These are phyloP conservation scores for Aspergillus ibericus DNA, from an alignment of 2,329 filamentous ascomycete genomes.

Conservation along the genomic window DNA sequence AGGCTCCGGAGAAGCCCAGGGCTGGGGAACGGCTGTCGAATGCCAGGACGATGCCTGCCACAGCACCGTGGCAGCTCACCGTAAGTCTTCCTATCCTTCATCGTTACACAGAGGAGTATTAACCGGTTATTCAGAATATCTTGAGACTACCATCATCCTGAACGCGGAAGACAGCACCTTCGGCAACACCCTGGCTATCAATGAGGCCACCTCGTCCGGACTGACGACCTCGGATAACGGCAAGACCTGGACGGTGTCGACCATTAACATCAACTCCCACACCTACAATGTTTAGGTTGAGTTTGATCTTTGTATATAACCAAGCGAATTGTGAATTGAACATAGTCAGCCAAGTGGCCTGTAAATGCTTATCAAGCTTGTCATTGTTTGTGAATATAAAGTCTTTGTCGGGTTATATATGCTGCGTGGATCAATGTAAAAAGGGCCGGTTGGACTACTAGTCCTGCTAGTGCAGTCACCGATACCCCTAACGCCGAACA, in stretches of 20 bases:
- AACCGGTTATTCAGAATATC: constrained; percentile 23
- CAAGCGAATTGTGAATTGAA: no score
- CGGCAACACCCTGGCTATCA: constrained; percentile 27
- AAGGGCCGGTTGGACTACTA: no score
- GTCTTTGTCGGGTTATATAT: no score
- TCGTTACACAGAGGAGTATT: background rate
- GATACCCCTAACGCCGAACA: no score
- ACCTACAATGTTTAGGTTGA: constrained; percentile 18
- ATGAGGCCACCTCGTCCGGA: constrained; percentile 26
- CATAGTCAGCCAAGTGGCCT: no score
- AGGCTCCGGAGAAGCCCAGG: constrained; percentile 32
- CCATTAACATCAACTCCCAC: constrained; percentile 30
- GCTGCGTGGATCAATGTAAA: no score
- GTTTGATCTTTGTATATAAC: background rate
- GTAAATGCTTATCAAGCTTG: no score
- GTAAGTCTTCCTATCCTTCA: constrained; percentile 21
- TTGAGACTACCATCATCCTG: constrained; percentile 31
- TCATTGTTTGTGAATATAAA: no score
- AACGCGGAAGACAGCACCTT: constrained; percentile 29
- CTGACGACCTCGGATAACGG: constrained; percentile 27
- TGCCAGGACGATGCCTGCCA: constrained; percentile 32
- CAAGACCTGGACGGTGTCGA: constrained; percentile 31
- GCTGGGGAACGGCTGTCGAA: constrained; percentile 35
- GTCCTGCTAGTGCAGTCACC: no score
- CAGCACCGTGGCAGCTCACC: constrained; percentile 27